phyloP scores from a whole-genome alignment of 1,139 yeast species.

The Komagataea norvegica region DNA sequence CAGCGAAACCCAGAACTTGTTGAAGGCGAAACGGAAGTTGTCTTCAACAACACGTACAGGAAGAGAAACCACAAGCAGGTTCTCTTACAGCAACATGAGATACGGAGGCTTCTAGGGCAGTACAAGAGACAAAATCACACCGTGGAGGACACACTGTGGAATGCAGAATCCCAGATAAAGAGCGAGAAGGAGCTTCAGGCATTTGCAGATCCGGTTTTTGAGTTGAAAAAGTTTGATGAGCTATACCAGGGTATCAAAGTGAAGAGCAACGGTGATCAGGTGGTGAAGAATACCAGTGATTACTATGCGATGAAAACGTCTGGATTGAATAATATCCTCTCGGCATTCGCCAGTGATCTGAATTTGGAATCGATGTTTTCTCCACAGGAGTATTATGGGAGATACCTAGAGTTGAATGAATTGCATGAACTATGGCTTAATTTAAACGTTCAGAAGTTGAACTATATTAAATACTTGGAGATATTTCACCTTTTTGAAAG shows the following conservation, averaged over 20 bases:
- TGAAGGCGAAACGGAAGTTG: slow-evolving; percentile 2
- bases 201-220: slow-evolving; percentile 29
- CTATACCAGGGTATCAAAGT: slow-evolving; percentile 34
- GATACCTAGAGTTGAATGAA: slow-evolving; percentile 51
- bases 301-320: slow-evolving; percentile 18
- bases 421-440: slow-evolving; percentile 50
- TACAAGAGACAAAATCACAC: slow-evolving; percentile 37
- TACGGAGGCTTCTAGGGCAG: slow-evolving; percentile 46
- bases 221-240: slow-evolving; percentile 42
- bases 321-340: slow-evolving; percentile 40
- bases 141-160: slow-evolving; percentile 26
- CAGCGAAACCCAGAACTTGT: slow-evolving; percentile 37
- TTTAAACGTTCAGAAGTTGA: slow-evolving; percentile 32
- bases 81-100: slow-evolving; percentile 66
- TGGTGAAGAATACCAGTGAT: slow-evolving; percentile 9
- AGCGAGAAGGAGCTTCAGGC: slow-evolving; percentile 27
- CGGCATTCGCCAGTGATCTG: slow-evolving; percentile 46
- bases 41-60: slow-evolving; percentile 12
- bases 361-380: slow-evolving; percentile 47
- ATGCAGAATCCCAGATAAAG: slow-evolving; percentile 14
- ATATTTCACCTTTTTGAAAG: slow-evolving; percentile 40
- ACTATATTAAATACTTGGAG: slow-evolving; percentile 51
- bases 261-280: slow-evolving; percentile 25
- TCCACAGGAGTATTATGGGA: slow-evolving; percentile 62
- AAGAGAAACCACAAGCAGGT: slow-evolving; percentile 38